phyloP scores from a whole-genome alignment of 768 basidiomycete genomes.

The Termitomyces sp. region DNA sequence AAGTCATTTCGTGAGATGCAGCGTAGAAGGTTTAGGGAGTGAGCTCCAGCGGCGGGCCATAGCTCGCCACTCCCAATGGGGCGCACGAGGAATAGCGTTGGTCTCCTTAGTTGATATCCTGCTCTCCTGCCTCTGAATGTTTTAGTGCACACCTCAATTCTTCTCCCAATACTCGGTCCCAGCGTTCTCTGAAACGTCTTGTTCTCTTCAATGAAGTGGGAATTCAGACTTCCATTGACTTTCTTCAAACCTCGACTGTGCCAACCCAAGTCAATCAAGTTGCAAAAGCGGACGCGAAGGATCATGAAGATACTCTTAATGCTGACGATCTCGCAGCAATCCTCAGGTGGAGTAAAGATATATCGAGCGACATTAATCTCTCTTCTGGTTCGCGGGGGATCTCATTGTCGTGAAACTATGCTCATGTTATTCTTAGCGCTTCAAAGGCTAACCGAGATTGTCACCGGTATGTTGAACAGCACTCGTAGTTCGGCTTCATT shows the following conservation, averaged over 20 bases:
- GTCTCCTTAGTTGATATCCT: conserved; percentile 14
- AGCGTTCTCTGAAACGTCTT: conserved; percentile 47
- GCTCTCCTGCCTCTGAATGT: neutral
- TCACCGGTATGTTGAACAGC: conserved; percentile 42
- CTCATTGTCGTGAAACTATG: neutral
- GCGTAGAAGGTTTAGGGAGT: conserved; percentile 61
- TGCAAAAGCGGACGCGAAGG: conserved; percentile 32
- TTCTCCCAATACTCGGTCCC: conserved; percentile 39
- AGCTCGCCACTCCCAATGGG: conserved; percentile 66
- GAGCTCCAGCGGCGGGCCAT: conserved; percentile 69
- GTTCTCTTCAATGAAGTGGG: conserved; percentile 58
- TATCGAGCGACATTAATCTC: conserved; percentile 70
- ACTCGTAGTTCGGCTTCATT: neutral
- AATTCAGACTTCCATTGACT: conserved; percentile 54
- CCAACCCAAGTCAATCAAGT: conserved; percentile 24
- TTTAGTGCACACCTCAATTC: conserved; percentile 49
- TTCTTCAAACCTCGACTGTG: conserved; percentile 23
- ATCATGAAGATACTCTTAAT: conserved; percentile 54
- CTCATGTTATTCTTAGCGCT: conserved; percentile 38
- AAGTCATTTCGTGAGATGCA: conserved; percentile 60
- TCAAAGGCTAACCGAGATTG: conserved; percentile 68
- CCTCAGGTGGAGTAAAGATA: conserved; percentile 71
- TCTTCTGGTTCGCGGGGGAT: conserved; percentile 42
- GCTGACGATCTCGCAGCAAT: conserved; percentile 66
- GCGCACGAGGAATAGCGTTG: conserved; percentile 69